phyloP scores from a whole-genome alignment of 2,329 filamentous ascomycete species.

The Catunica adiposa region DNA sequence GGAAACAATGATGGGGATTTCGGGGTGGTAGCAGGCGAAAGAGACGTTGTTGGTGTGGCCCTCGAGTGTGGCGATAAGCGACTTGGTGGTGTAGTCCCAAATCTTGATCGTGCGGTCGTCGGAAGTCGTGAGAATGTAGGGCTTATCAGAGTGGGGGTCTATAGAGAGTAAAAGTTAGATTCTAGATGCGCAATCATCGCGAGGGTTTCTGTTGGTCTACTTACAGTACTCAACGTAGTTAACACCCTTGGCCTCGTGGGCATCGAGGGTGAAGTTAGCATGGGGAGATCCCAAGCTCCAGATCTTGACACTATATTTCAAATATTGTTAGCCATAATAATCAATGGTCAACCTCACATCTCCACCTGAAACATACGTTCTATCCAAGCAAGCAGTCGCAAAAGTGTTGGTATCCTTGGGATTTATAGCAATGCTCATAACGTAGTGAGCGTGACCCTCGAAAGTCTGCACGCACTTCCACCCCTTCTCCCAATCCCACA shows the following conservation, averaged over 20 bases:
- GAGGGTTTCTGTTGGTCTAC: neutral
- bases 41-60: conserved; percentile 97
- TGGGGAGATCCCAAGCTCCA: conserved; percentile 91
- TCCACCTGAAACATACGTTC: too few relatives aligned
- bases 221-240: conserved; percentile 81
- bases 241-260: conserved; percentile 91
- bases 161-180: neutral
- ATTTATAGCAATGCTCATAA: conserved; percentile 94
- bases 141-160: conserved; percentile 53
- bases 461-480: conserved; percentile 98
- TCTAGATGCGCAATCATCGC: neutral
- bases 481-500: conserved; percentile 97
- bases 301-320: too few relatives aligned
- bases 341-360: too few relatives aligned
- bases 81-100: conserved; percentile 98
- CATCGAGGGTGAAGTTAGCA: conserved; percentile 91
- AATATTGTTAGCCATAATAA: too few relatives aligned
- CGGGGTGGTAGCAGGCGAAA: conserved; percentile 94
- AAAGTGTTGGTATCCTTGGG: conserved; percentile 90
- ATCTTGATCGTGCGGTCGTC: conserved; percentile 95
- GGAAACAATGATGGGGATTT: conserved; percentile 91
- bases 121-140: conserved; percentile 87
- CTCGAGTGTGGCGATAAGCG: conserved; percentile 86
- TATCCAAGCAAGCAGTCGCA: conserved; percentile 84
- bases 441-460: conserved; percentile 89